Conservation (phyloP, 129 eudicot genomes). For the Flaveria brownii region DNA sequence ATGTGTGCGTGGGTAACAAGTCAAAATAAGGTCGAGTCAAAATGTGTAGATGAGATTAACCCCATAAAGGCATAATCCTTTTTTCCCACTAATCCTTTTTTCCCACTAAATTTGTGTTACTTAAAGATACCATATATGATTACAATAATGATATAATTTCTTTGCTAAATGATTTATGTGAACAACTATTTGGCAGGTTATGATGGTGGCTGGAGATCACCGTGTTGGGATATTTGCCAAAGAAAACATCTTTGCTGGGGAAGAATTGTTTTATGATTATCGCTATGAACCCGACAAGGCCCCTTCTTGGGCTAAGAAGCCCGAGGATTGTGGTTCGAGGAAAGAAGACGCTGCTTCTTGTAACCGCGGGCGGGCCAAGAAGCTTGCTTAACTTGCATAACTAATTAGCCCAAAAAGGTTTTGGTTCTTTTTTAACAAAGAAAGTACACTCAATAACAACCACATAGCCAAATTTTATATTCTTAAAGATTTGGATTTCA, state of each 20-base stretch:
- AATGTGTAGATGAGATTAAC: background rate
- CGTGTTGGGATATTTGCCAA: constrained; percentile 89
- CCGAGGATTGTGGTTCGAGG: constrained; percentile 57
- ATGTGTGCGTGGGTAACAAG: background rate
- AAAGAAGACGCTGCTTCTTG: constrained; percentile 57
- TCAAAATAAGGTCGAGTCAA: background rate
- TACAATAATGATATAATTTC: background rate
- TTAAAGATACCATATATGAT: background rate
- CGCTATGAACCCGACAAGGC: constrained; percentile 81
- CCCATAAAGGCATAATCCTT: background rate
- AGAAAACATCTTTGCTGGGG: constrained; percentile 70
- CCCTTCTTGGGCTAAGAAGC: constrained; percentile 88
- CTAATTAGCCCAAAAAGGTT: background rate
- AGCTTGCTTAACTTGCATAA: constrained; percentile 45
- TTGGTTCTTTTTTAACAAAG: constrained; percentile 5
- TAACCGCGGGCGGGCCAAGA: constrained; percentile 64
- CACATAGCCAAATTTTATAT: constrained; percentile 9
- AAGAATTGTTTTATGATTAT: constrained; percentile 82
- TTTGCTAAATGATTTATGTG: background rate
- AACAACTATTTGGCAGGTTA: constrained; percentile 51
- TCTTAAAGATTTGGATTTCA: constrained; percentile 12
- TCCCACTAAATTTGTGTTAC: background rate
- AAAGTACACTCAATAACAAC: constrained; percentile 2
- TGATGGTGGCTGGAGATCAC: constrained; percentile 96
- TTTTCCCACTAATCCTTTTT: background rate